Evolutionary conservation across 371 early-diverging fungal species (phyloP).

Genomic region (Thermomucor indicae-seudaticae): DNA sequence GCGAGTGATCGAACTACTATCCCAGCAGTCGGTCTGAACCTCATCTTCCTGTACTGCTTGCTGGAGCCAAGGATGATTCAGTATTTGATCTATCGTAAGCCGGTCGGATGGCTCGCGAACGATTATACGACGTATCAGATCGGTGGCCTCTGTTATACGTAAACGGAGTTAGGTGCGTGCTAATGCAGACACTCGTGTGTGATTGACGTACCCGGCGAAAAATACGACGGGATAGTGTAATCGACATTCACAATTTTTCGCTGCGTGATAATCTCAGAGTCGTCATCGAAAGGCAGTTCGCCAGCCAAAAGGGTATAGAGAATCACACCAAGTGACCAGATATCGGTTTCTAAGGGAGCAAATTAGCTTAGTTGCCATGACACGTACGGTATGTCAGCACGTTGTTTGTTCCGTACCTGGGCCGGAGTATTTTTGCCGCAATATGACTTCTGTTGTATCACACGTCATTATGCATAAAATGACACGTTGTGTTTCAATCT

Average conservation of each 20-base stretch:
- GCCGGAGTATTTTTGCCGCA: slow-evolving; percentile 74
- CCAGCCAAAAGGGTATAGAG: slow-evolving; percentile 80
- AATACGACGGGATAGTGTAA: slow-evolving; percentile 66
- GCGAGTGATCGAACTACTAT: slow-evolving; percentile 23
- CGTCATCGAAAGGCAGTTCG: slow-evolving; percentile 83
- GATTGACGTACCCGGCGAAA: slow-evolving; percentile 50
- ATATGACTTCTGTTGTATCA: slow-evolving; percentile 78
- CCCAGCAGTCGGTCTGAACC: slow-evolving; percentile 23
- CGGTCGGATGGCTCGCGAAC: slow-evolving; percentile 66
- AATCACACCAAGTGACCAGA: slow-evolving; percentile 87
- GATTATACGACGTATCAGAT: slow-evolving; percentile 56
- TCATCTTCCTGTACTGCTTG: slow-evolving; percentile 31
- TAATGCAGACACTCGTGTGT: background rate
- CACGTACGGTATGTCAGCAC: no score
- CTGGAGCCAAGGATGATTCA: slow-evolving; percentile 77
- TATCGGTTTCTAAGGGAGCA: slow-evolving; percentile 61
- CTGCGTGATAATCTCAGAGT: slow-evolving; percentile 65
- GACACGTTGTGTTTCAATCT: no score
- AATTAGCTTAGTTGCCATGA: no score
- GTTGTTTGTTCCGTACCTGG: no score
- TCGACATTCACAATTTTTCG: slow-evolving; percentile 70
- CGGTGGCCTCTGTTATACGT: slow-evolving; percentile 32
- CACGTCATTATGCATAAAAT: no score
- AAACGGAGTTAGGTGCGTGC: background rate
- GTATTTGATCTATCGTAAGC: slow-evolving; percentile 58